These are phyloP conservation scores for Lentinula raphanica DNA, from an alignment of 768 basidiomycete genomes.

Conservation along the genomic window DNA sequence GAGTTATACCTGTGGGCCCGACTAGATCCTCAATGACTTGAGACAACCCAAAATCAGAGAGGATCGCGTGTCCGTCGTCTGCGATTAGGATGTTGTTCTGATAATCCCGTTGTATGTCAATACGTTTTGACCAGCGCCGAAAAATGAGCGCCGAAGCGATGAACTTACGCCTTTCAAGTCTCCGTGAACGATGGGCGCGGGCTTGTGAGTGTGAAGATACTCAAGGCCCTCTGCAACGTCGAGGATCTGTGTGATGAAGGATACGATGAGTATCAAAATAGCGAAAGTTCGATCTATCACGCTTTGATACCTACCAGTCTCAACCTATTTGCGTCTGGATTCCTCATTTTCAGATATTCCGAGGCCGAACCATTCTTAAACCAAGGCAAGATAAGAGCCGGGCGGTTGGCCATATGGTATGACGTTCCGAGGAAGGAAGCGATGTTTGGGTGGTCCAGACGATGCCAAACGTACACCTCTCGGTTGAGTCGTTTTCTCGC, in stretches of 20 bases:
- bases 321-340: conserved; percentile 29
- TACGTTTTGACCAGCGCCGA: background rate
- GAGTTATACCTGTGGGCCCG: conserved; percentile 22
- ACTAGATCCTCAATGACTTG: conserved; percentile 26
- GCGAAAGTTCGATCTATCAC: background rate
- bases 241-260: conserved; percentile 27
- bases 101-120: background rate
- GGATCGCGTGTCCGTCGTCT: conserved; percentile 31
- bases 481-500: conserved; percentile 37
- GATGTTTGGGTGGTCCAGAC: conserved; percentile 42
- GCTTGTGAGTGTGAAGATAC: conserved; percentile 36
- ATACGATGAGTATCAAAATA: background rate
- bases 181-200: conserved; percentile 24
- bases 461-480: conserved; percentile 44
- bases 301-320: conserved; percentile 27
- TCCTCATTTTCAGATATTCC: conserved; percentile 32
- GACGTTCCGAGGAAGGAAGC: conserved; percentile 43
- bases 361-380: conserved; percentile 42
- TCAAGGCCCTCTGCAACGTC: conserved; percentile 38
- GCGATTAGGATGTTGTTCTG: conserved; percentile 45
- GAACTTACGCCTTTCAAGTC: conserved; percentile 10
- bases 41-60: conserved; percentile 43
- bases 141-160: background rate
- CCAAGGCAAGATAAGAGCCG: conserved; percentile 42
- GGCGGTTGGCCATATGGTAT: conserved; percentile 31